phyloP scores from a whole-genome alignment of 768 basidiomycete species.

The Phlebiopsis flavidoalba region DNA sequence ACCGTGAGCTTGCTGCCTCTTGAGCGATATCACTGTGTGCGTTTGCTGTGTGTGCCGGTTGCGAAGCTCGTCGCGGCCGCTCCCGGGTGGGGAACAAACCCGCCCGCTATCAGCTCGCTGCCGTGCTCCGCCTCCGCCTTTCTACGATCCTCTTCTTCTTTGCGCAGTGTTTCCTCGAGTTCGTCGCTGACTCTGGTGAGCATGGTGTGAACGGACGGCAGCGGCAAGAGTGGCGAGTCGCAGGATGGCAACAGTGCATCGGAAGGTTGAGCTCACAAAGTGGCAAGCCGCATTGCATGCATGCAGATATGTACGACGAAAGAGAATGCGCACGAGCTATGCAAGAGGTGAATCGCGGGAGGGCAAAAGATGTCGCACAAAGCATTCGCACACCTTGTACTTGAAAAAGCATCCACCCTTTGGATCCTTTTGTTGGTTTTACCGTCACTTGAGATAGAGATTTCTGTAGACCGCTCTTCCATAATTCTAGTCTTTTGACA shows the following conservation, averaged over 20 bases:
- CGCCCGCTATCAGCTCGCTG: background rate
- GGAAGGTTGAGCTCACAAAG: conserved; percentile 1
- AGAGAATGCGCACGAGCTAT: background rate
- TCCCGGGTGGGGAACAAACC: background rate
- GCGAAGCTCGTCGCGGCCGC: background rate
- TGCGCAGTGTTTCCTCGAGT: background rate
- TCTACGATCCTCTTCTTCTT: background rate
- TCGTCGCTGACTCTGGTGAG: background rate
- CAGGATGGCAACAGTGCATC: background rate
- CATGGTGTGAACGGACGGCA: background rate
- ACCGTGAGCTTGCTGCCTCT: background rate
- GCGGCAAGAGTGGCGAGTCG: background rate
- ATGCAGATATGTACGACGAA: background rate
- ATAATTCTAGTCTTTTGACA: background rate
- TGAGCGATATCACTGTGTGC: conserved; percentile 2
- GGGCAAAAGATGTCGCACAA: background rate
- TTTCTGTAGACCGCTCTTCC: background rate
- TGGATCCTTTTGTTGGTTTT: background rate
- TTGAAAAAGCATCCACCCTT: conserved; percentile 2
- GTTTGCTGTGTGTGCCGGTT: background rate
- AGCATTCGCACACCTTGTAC: background rate
- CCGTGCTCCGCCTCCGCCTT: background rate
- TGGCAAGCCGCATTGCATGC: background rate
- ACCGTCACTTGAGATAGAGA: background rate
- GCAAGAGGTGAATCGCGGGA: background rate